phyloP scores from a whole-genome alignment of 345 rosid genomes.

The Brassica juncea region DNA sequence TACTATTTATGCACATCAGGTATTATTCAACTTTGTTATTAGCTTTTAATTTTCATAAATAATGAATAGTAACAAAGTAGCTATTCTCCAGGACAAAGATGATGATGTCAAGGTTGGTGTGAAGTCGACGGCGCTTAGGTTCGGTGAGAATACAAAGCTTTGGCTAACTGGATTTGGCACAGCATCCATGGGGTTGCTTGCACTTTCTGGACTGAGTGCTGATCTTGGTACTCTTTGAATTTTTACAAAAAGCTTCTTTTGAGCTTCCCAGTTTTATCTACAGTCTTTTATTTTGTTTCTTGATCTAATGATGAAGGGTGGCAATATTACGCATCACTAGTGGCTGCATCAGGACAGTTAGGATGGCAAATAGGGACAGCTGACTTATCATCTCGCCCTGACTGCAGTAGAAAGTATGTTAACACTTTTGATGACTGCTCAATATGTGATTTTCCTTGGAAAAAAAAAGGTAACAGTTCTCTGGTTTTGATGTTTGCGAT shows the following conservation, averaged over 20 bases:
- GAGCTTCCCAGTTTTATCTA: not conserved
- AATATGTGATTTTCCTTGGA: constrained; percentile 29
- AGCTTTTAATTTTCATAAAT: not conserved
- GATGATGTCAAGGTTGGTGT: constrained; percentile 93
- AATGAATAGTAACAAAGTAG: not conserved
- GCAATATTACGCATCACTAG: constrained; percentile 69
- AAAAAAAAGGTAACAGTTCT: not conserved
- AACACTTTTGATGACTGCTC: not conserved
- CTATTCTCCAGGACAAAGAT: constrained; percentile 66
- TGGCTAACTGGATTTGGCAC: constrained; percentile 85
- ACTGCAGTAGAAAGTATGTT: constrained; percentile 40
- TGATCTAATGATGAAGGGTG: constrained; percentile 52
- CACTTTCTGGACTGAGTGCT: constrained; percentile 74
- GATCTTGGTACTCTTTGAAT: constrained; percentile 57
- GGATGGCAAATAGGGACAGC: constrained; percentile 87
- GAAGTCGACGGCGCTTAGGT: constrained; percentile 92
- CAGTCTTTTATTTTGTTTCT: not conserved
- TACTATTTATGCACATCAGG: constrained; percentile 98
- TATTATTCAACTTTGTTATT: constrained; percentile 22
- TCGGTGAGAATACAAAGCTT: constrained; percentile 74
- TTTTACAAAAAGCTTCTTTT: not conserved
- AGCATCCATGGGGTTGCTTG: constrained; percentile 68
- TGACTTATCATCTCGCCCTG: constrained; percentile 58
- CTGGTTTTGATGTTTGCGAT: constrained; percentile 21
- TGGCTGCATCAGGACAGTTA: constrained; percentile 78